Evolutionary conservation across 2,329 filamentous ascomycete species (phyloP).

Genomic region (Bipolaris victoriae): DNA sequence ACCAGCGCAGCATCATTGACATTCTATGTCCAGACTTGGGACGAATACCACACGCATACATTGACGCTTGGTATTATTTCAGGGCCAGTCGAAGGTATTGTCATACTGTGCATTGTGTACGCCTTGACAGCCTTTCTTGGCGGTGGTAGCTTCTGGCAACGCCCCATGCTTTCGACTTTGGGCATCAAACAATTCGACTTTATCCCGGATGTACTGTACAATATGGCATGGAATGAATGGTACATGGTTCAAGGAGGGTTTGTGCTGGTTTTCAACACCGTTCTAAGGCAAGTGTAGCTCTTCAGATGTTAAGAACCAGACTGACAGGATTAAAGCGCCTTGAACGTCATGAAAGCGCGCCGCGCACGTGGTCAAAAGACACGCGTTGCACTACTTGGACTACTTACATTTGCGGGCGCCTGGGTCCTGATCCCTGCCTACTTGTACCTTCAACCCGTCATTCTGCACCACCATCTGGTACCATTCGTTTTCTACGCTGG

Average conservation of each 20-base stretch:
- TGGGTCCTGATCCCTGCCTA: conserved; percentile 82
- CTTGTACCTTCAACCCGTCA: conserved; percentile 81
- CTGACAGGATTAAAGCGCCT: conserved; percentile 58
- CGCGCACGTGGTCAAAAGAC: conserved; percentile 74
- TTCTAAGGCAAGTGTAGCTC: conserved; percentile 61
- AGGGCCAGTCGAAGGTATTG: conserved; percentile 91
- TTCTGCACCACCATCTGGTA: conserved; percentile 81
- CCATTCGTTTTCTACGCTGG: conserved; percentile 90
- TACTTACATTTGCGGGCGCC: conserved; percentile 78
- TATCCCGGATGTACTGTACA: conserved; percentile 74
- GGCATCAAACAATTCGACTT: conserved; percentile 68
- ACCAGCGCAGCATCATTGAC: conserved; percentile 72
- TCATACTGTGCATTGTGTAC: conserved; percentile 83
- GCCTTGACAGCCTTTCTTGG: conserved; percentile 82
- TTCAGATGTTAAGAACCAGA: background rate
- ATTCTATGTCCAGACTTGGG: conserved; percentile 99
- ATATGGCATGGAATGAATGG: conserved; percentile 87
- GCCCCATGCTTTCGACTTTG: conserved; percentile 74
- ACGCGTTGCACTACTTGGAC: conserved; percentile 77
- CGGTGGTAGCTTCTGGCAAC: conserved; percentile 92
- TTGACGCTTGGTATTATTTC: conserved; percentile 91
- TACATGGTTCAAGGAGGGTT: conserved; percentile 86
- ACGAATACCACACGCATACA: conserved; percentile 97
- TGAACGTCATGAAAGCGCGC: conserved; percentile 84
- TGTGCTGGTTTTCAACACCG: conserved; percentile 83